phyloP scores from a whole-genome alignment of 805 yeast species.

The Kodamaea kaohsiungensis region DNA sequence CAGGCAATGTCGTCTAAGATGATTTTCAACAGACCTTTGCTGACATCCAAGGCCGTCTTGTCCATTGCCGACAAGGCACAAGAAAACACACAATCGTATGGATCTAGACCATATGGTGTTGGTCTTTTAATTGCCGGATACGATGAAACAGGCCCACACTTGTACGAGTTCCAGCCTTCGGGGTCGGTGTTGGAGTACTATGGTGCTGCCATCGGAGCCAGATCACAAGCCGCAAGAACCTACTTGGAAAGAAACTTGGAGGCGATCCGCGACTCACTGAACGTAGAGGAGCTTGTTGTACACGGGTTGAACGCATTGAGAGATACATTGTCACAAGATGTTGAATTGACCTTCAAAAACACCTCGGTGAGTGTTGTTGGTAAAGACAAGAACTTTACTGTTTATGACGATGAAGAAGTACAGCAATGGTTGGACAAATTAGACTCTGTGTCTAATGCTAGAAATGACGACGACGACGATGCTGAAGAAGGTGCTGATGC shows the following conservation, averaged over 20 bases:
- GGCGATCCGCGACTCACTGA: constrained; percentile 56
- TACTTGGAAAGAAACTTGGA: constrained; percentile 86
- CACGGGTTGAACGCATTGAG: constrained; percentile 89
- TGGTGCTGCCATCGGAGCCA: constrained; percentile 96
- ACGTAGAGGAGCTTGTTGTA: constrained; percentile 72
- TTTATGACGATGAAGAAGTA: constrained; percentile 86
- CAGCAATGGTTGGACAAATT: constrained; percentile 78
- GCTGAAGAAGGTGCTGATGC: constrained; percentile 27
- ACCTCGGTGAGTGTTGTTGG: constrained; percentile 96
- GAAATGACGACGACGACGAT: constrained; percentile 47
- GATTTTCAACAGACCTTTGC: constrained; percentile 83
- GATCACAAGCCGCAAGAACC: constrained; percentile 98
- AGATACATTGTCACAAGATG: constrained; percentile 93
- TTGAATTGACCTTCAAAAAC: constrained; percentile 79
- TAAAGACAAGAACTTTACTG: constrained; percentile 65
- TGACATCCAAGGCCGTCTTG: constrained; percentile 78
- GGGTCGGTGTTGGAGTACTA: constrained; percentile 89
- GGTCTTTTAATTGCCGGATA: constrained; percentile 88
- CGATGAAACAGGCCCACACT: constrained; percentile 93
- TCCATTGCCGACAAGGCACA: constrained; percentile 96
- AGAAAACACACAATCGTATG: constrained; percentile 92
- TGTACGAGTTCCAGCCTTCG: constrained; percentile 93
- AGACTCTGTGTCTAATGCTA: constrained; percentile 62
- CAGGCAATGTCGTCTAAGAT: constrained; percentile 87
- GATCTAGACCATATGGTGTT: constrained; percentile 97